These are phyloP conservation scores for Artomyces pyxidatus DNA, from an alignment of 768 basidiomycete genomes.

Conservation along the genomic window DNA sequence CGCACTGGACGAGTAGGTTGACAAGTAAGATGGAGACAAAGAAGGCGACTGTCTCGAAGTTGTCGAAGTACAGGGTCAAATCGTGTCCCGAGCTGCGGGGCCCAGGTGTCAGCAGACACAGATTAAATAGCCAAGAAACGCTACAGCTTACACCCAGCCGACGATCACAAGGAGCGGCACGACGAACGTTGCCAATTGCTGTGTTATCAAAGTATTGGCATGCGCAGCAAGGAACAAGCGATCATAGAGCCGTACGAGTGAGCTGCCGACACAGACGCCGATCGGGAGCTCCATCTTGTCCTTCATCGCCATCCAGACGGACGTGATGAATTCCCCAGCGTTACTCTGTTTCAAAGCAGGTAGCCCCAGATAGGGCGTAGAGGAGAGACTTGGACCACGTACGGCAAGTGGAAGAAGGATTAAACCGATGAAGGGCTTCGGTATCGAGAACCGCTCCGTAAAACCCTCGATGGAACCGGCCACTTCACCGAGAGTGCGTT, in stretches of 20 bases:
- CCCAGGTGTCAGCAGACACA: slow-evolving; percentile 3
- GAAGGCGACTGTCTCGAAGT: slow-evolving; percentile 83
- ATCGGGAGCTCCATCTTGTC: slow-evolving; percentile 68
- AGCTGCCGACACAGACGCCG: slow-evolving; percentile 72
- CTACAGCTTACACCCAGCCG: slow-evolving; percentile 66
- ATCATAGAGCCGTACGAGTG: slow-evolving; percentile 47
- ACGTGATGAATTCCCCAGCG: slow-evolving; percentile 79
- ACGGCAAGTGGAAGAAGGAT: slow-evolving; percentile 86
- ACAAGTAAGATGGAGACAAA: slow-evolving; percentile 87
- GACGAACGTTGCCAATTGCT: slow-evolving; percentile 86
- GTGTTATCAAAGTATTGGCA: not conserved
- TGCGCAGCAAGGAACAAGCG: not conserved
- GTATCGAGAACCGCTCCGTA: slow-evolving; percentile 70
- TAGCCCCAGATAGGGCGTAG: not conserved
- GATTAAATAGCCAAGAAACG: slow-evolving; percentile 11
- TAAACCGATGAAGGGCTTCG: slow-evolving; percentile 79
- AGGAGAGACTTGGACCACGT: slow-evolving; percentile 19
- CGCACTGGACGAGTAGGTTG: slow-evolving; percentile 70
- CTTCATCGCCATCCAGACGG: slow-evolving; percentile 87
- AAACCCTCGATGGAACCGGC: slow-evolving; percentile 92
- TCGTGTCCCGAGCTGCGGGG: slow-evolving; percentile 50
- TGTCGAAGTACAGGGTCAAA: slow-evolving; percentile 74
- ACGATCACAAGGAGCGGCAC: slow-evolving; percentile 83
- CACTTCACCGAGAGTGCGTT: slow-evolving; percentile 35
- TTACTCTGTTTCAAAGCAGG: slow-evolving; percentile 49